Conservation (phyloP, 1,139 yeast genomes). For the Hansenula sp. region DNA sequence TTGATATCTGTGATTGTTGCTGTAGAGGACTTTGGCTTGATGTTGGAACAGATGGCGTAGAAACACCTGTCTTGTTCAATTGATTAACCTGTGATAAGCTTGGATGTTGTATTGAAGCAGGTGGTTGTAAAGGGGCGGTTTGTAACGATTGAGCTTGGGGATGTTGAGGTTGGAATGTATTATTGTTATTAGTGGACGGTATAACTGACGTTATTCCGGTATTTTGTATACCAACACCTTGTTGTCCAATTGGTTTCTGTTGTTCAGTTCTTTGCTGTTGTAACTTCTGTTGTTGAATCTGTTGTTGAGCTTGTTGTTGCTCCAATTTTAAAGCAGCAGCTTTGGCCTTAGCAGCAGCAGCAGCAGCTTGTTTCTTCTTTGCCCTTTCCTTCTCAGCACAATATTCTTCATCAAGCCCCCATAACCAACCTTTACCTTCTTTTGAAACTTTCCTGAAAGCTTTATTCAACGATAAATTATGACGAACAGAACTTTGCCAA, state of each 20-base stretch:
- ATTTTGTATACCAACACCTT: neutral
- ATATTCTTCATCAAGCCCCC: conserved; percentile 86
- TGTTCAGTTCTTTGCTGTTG: conserved; percentile 25
- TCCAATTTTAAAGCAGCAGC: conserved; percentile 53
- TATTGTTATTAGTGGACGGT: too few relatives aligned
- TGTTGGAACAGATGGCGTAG: too few relatives aligned
- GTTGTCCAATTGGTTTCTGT: conserved; percentile 23
- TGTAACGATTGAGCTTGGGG: neutral
- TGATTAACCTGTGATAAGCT: neutral
- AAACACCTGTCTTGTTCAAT: too few relatives aligned
- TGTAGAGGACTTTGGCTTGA: neutral
- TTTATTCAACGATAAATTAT: conserved; percentile 80
- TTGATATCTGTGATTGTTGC: neutral
- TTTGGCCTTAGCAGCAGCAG: conserved; percentile 53
- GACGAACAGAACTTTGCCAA: conserved; percentile 94
- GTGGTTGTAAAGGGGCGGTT: neutral
- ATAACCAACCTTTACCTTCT: conserved; percentile 87
- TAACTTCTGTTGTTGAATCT: conserved; percentile 23
- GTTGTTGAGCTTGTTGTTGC: conserved; percentile 40
- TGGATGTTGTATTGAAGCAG: neutral
- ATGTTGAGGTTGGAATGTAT: neutral
- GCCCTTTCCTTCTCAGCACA: conserved; percentile 77
- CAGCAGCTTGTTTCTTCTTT: conserved; percentile 64
- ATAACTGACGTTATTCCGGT: neutral
- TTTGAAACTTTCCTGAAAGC: conserved; percentile 74